Evolutionary conservation across 176 grass and related monocot species (phyloP).

Genomic region (Musa itinerans): DNA sequence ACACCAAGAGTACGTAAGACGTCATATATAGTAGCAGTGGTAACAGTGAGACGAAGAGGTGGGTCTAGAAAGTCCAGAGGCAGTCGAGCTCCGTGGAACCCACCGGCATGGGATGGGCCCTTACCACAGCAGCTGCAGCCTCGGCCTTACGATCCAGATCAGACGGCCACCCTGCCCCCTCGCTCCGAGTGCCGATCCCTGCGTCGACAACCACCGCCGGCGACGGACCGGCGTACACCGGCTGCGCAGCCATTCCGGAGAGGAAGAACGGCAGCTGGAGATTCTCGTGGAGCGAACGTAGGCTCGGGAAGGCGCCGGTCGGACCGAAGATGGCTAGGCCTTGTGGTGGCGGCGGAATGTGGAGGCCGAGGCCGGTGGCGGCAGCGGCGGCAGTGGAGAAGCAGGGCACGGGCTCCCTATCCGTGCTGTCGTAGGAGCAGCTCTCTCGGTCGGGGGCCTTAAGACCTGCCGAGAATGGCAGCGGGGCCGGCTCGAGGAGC

Average conservation of each 20-base stretch:
- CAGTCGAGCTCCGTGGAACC: constrained; percentile 60
- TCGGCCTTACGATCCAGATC: constrained; percentile 42
- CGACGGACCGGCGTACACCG: neutral
- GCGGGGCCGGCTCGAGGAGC: constrained; percentile 28
- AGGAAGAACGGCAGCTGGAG: constrained; percentile 47
- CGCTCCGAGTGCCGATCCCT: neutral
- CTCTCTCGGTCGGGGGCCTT: constrained; percentile 13
- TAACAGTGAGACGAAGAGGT: neutral
- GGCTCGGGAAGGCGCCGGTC: constrained; percentile 26
- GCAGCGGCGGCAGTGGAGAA: constrained; percentile 61
- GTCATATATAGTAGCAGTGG: no score
- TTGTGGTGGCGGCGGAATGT: constrained; percentile 19
- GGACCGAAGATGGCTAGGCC: neutral
- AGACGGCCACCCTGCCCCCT: constrained; percentile 13
- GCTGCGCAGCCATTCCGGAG: constrained; percentile 6
- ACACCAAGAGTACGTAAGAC: no score
- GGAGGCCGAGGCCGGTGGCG: constrained; percentile 29
- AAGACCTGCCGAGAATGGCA: neutral
- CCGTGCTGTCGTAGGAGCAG: constrained; percentile 31
- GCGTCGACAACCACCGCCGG: neutral
- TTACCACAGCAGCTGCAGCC: constrained; percentile 2
- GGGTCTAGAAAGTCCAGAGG: constrained; percentile 20
- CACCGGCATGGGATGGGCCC: constrained; percentile 30
- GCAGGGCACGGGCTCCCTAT: constrained; percentile 97
- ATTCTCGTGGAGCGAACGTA: constrained; percentile 45